Evolutionary conservation across 768 basidiomycete genomes (phyloP).

Genomic region (Brasilioporus rufonigricans): DNA sequence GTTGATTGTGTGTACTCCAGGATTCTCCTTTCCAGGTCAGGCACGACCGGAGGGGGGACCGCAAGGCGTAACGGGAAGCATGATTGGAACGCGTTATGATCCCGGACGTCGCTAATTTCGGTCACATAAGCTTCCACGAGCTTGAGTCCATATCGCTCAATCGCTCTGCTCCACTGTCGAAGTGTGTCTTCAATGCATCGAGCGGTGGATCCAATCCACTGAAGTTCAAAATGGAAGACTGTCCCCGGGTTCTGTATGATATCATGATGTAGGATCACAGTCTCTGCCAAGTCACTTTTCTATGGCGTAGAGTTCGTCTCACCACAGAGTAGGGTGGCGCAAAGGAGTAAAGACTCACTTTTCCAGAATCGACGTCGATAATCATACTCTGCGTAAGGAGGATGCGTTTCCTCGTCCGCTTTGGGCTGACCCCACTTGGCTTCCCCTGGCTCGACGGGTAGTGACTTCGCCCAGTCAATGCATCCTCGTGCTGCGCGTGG

Average conservation of each 20-base stretch:
- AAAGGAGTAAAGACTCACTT: conserved; percentile 41
- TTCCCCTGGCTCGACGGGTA: conserved; percentile 37
- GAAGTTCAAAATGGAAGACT: conserved; percentile 95
- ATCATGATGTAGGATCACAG: conserved; percentile 88
- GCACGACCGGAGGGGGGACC: conserved; percentile 67
- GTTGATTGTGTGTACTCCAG: conserved; percentile 62
- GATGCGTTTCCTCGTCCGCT: conserved; percentile 55
- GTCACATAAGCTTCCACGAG: conserved; percentile 93
- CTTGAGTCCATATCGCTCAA: conserved; percentile 87
- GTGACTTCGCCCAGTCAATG: conserved; percentile 31
- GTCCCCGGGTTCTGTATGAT: conserved; percentile 93
- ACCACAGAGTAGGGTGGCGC: conserved; percentile 1
- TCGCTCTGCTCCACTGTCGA: conserved; percentile 73
- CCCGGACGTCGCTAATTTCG: conserved; percentile 84
- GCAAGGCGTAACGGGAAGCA: conserved; percentile 82
- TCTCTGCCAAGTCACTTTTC: conserved; percentile 86
- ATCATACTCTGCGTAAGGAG: conserved; percentile 89
- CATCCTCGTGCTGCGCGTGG: conserved; percentile 44
- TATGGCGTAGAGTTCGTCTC: conserved; percentile 30
- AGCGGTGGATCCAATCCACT: conserved; percentile 95
- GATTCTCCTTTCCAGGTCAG: conserved; percentile 64
- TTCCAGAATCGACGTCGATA: conserved; percentile 80
- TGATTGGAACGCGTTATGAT: conserved; percentile 88
- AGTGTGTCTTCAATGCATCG: conserved; percentile 88
- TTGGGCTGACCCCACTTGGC: conserved; percentile 38